Evolutionary conservation across 2,329 filamentous ascomycete species (phyloP), one percentile per base, ranked within the genome.

Genomic region (Colletotrichum neosansevieriae): DNA sequence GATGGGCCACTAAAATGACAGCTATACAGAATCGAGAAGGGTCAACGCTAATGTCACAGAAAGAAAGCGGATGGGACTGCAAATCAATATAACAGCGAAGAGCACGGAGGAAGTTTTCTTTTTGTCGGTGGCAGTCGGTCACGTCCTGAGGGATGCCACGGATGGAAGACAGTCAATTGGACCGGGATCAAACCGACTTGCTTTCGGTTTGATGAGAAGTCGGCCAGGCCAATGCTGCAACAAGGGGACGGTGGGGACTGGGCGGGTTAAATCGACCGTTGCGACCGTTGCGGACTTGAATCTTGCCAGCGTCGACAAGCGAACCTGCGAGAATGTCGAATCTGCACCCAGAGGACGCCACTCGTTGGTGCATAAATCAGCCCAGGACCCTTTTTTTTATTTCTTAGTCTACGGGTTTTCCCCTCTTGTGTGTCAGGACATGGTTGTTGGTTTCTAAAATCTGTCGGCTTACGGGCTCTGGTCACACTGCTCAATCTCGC

Each of bases 301-400:
- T 54, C 17, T 54, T 17, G 34, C 51, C 34, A 40, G 34, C 17
- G 29, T 60, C 19, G 32, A 24, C 44, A 60, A 17, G 57, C 49
- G 62, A 57, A 36, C 64, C 53, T 58, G 45, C 51, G 17, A 58
- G 58, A 15, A 36, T 49, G 51, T 50, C 36, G 44, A 17, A 42
- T 32, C 54, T 58, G 65, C 65, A 59, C 21, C 21, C 6, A 40
- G 50, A 29, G 42, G 24, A n/a, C 24, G 51, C 51, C 51, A 54
- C 58, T 7, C 44, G 34, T 49, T 68, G 53, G 40, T 47, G 61
- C 65, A 42, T 17, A 44, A 58, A 68, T 65, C 65, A 68, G 65
- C 32, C 54, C 60, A 65, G 65, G 42, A 65, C 61, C 61, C 53
- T 65, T 24, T 58, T 24, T 58, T 54, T 59, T 36, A 36, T 51